phyloP scores from a whole-genome alignment of 345 rosid species.

The Brassica rapa region DNA sequence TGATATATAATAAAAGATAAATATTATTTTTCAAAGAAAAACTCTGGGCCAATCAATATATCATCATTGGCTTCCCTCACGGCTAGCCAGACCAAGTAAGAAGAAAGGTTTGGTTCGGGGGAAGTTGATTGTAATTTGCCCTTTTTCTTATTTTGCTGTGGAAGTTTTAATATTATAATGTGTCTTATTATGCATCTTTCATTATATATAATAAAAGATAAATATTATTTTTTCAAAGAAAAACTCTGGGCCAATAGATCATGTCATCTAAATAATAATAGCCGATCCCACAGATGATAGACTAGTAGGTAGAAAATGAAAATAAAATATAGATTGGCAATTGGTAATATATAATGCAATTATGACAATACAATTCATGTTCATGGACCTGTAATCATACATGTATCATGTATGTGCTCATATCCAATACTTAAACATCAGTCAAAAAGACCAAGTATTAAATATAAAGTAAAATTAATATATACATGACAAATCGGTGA shows the following conservation, averaged over 20 bases:
- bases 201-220: not conserved
- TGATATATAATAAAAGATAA: not conserved
- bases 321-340: not conserved
- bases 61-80: no score
- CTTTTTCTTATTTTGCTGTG: not conserved
- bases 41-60: not conserved
- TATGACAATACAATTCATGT: not conserved
- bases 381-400: not conserved
- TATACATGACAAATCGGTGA: not conserved
- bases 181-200: not conserved
- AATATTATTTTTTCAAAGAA: not conserved
- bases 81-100: not conserved
- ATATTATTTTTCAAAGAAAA: not conserved
- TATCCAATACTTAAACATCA: no score
- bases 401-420: not conserved
- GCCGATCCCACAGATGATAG: not conserved
- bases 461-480: no score
- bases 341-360: not conserved
- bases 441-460: not conserved
- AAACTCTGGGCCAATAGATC: not conserved
- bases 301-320: not conserved
- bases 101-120: not conserved
- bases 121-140: not conserved
- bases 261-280: not conserved
- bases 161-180: not conserved